A percentile compares a stretch with the other conserved stretches of the same genome.
phyloP scores from a whole-genome alignment of 345 rosid species.

The Citropsis articulata region DNA sequence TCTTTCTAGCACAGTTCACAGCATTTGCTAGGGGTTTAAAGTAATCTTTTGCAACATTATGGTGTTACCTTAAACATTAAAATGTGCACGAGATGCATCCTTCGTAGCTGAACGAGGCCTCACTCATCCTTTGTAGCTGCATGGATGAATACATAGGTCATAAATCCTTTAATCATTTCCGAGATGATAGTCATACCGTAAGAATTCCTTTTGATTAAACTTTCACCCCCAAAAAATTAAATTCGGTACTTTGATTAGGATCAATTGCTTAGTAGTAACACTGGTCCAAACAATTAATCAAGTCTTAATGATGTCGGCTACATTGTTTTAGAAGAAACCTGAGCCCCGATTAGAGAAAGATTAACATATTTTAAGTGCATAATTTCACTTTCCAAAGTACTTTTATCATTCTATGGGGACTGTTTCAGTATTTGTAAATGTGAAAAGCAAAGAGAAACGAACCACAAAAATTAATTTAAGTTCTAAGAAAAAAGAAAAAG shows the following conservation, averaged over 20 bases:
- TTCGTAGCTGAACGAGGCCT: neutral
- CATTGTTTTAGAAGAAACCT: slow-evolving; percentile 5
- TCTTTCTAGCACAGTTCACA: neutral
- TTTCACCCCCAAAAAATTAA: neutral
- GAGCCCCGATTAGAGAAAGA: neutral
- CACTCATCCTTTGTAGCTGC: neutral
- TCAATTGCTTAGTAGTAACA: neutral
- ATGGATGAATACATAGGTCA: neutral
- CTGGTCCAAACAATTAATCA: slow-evolving; percentile 1
- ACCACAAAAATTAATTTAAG: slow-evolving; percentile 11
- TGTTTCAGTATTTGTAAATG: neutral
- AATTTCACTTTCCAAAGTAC: slow-evolving; percentile 5
- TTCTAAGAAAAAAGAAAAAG: neutral
- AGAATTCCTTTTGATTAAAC: neutral
- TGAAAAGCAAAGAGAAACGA: slow-evolving; percentile 22
- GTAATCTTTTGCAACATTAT: neutral
- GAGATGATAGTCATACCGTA: slow-evolving; percentile 7
- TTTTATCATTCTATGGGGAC: slow-evolving; percentile 5
- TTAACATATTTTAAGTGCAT: neutral
- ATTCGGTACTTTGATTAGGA: slow-evolving; percentile 1
- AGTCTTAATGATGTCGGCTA: slow-evolving; percentile 15
- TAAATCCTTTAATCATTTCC: neutral
- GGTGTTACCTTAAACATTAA: neutral
- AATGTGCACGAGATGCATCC: neutral
- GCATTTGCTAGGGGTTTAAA: neutral